Evolutionary conservation across 352 stramenopile genomes (phyloP).

Genomic region (Thalassiosira hispida): DNA sequence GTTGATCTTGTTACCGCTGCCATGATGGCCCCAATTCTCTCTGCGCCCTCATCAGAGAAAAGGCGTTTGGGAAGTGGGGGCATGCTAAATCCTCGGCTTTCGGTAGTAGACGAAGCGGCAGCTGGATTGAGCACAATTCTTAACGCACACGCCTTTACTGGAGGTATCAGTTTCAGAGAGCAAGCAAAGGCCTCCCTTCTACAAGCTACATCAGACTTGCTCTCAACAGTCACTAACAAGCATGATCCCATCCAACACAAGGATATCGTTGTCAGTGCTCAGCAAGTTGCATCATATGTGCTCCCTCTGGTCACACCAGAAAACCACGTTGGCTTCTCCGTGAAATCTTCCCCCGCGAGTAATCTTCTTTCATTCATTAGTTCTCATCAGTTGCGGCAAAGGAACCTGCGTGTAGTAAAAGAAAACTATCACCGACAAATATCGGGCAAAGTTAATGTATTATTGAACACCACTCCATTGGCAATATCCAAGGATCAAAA

Average conservation of each 20-base stretch:
- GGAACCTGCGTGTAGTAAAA: not conserved
- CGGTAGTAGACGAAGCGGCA: slow-evolving; percentile 4
- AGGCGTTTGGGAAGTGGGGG: not conserved
- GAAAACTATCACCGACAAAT: not conserved
- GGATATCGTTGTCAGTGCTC: not conserved
- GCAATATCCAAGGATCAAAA: slow-evolving; percentile 5
- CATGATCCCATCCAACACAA: not conserved
- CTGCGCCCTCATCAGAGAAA: not conserved
- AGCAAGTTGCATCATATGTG: slow-evolving; percentile 3
- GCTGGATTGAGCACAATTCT: not conserved
- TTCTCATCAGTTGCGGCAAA: slow-evolving; percentile 7
- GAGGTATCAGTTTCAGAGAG: not conserved
- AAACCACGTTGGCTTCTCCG: not conserved
- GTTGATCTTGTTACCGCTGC: slow-evolving; percentile 17
- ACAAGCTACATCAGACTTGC: not conserved
- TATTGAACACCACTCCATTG: not conserved
- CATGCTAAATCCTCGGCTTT: slow-evolving; percentile 10
- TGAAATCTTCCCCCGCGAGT: not conserved
- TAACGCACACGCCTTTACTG: too few relatives aligned
- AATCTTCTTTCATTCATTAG: slow-evolving; percentile 11
- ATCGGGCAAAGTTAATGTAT: not conserved
- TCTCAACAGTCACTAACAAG: not conserved
- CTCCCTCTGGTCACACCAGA: slow-evolving; percentile 3
- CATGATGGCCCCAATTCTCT: slow-evolving; percentile 2
- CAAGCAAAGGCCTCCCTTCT: slow-evolving; percentile 2